phyloP scores from a whole-genome alignment of 1,284 basidiomycete genomes.

The Irpex lacteus region DNA sequence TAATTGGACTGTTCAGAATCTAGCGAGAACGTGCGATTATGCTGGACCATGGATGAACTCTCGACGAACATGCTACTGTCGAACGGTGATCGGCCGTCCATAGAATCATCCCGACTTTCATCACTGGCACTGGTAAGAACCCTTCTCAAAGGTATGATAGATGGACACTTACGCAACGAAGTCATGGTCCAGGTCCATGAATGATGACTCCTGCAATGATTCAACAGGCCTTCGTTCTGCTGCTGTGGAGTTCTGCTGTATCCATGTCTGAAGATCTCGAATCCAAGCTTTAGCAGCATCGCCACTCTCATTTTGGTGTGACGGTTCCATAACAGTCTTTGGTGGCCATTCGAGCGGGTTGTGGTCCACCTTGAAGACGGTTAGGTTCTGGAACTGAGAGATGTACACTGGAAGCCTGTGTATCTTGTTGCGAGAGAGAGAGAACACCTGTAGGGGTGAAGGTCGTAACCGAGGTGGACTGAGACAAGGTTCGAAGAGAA shows the following conservation, averaged over 20 bases:
- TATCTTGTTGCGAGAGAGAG: conserved; percentile 84
- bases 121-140: conserved; percentile 9
- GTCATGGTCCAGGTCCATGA: conserved; percentile 4
- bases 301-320: conserved; percentile 41
- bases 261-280: conserved; percentile 69
- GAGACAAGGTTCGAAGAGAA: conserved; percentile 7
- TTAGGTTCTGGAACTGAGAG: conserved; percentile 68
- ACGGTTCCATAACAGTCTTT: conserved; percentile 45
- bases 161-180: neutral
- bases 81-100: conserved; percentile 5
- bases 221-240: conserved; percentile 32
- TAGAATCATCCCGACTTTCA: conserved; percentile 15
- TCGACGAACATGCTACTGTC: conserved; percentile 3
- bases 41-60: conserved; percentile 22
- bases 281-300: conserved; percentile 73
- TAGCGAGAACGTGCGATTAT: conserved; percentile 61
- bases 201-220: conserved; percentile 18
- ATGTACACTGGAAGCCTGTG: conserved; percentile 80
- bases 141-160: neutral
- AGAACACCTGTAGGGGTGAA: conserved; percentile 64
- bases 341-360: conserved; percentile 95
- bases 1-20: conserved; percentile 57
- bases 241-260: conserved; percentile 47
- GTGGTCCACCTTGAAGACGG: conserved; percentile 84
- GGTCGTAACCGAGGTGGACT: neutral